These are phyloP conservation scores for Claviceps fusiformis DNA, from an alignment of 2,329 filamentous ascomycete species.

Conservation along the genomic window DNA sequence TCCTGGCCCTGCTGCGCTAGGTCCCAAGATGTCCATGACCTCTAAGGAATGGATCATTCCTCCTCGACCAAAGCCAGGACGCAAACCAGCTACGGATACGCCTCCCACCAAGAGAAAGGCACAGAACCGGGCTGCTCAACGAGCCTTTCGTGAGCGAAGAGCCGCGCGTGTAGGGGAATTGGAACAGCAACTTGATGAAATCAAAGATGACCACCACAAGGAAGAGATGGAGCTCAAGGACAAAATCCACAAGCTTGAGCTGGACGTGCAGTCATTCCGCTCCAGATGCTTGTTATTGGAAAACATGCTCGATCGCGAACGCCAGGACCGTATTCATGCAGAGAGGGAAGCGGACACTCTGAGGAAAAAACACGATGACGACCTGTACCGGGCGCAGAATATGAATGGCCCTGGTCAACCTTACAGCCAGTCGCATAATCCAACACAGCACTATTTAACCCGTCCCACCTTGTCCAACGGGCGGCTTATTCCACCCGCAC, in stretches of 20 bases:
- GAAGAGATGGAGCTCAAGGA: constrained; percentile 42
- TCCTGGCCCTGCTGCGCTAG: constrained; percentile 25
- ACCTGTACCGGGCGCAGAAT: constrained; percentile 14
- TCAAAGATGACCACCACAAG: constrained; percentile 43
- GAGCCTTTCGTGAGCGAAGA: constrained; percentile 77
- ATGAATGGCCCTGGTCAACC: constrained; percentile 14
- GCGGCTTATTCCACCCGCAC: constrained; percentile 10
- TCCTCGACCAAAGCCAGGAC: constrained; percentile 73
- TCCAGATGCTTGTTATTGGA: constrained; percentile 49
- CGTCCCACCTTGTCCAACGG: constrained; percentile 17
- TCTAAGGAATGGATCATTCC: constrained; percentile 79
- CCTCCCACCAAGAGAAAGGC: constrained; percentile 87
- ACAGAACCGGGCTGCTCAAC: constrained; percentile 84
- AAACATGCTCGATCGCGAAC: constrained; percentile 47
- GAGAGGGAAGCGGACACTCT: constrained; percentile 26
- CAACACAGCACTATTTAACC: constrained; percentile 8
- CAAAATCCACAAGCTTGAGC: constrained; percentile 45
- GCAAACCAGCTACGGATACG: constrained; percentile 87
- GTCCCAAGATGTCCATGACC: constrained; percentile 48
- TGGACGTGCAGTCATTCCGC: constrained; percentile 52
- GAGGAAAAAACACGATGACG: constrained; percentile 18
- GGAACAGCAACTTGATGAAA: constrained; percentile 51
- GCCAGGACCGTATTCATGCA: constrained; percentile 31
- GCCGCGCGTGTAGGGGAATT: constrained; percentile 71
- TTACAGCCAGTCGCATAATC: constrained; percentile 15